Conservation (phyloP, 2,329 filamentous ascomycete genomes). For the Penicillium glabrum region DNA sequence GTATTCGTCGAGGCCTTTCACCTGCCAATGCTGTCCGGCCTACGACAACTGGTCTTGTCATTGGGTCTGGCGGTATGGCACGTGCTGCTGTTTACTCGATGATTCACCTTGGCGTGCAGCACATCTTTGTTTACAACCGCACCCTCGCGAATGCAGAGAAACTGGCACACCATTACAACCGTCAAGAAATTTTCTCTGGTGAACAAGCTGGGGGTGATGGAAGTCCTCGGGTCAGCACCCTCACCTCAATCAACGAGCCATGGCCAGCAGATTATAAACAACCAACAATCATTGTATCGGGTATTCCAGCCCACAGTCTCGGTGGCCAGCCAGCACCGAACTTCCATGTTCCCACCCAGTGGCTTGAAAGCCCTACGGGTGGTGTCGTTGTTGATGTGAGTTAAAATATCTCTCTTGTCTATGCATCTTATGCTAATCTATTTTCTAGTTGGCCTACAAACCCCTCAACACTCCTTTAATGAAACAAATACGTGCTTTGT, state of each 20-base stretch:
- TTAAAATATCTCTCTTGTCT: not conserved
- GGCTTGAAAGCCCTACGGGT: conserved; percentile 41
- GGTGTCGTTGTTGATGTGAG: conserved; percentile 43
- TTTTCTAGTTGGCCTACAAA: conserved; percentile 39
- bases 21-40: conserved; percentile 66
- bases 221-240: conserved; percentile 27
- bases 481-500: conserved; percentile 36
- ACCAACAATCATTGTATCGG: conserved; percentile 40
- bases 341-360: conserved; percentile 36
- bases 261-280: conserved; percentile 37
- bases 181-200: conserved; percentile 26
- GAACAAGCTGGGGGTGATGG: conserved; percentile 15
- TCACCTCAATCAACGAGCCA: conserved; percentile 29
- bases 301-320: conserved; percentile 40
- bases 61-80: conserved; percentile 59
- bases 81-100: conserved; percentile 43
- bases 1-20: conserved; percentile 69
- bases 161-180: conserved; percentile 38
- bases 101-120: conserved; percentile 39
- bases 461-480: conserved; percentile 39
- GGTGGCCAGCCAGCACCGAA: conserved; percentile 36
- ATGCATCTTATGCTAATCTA: not conserved
- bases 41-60: conserved; percentile 57
- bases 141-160: conserved; percentile 36
- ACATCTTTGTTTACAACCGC: conserved; percentile 41